phyloP scores from a whole-genome alignment of 2,329 filamentous ascomycete genomes.

The Ceratocystis colombiana region DNA sequence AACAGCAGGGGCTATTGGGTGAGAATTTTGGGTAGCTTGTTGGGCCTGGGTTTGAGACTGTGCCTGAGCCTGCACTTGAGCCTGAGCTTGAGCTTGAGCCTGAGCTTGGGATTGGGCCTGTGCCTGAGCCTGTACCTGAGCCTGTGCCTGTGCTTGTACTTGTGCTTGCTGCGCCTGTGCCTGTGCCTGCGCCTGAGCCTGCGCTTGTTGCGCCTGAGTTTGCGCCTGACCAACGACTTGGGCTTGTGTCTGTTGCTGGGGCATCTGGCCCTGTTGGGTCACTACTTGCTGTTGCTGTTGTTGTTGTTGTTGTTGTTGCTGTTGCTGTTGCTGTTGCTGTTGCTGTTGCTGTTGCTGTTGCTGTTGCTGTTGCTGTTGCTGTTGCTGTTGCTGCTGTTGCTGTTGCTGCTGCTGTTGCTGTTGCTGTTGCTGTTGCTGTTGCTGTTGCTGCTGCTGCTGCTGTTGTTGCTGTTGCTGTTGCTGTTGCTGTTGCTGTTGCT shows the following conservation, averaged over 20 bases:
- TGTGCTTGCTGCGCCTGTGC: constrained; percentile 24
- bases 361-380: constrained; percentile 31
- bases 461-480: constrained; percentile 34
- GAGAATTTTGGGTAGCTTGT: constrained; percentile 14
- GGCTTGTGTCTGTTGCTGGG: constrained; percentile 28
- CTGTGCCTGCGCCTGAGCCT: constrained; percentile 28
- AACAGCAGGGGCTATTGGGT: constrained; percentile 24
- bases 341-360: constrained; percentile 33
- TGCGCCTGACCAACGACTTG: constrained; percentile 28
- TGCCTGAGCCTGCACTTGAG: constrained; percentile 27
- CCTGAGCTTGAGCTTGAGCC: constrained; percentile 27
- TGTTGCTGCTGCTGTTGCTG: constrained; percentile 35
- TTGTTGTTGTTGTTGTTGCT: constrained; percentile 32
- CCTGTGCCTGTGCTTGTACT: constrained; percentile 25
- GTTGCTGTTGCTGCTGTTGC: constrained; percentile 35
- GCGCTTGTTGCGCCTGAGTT: constrained; percentile 31
- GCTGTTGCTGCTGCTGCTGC: constrained; percentile 35
- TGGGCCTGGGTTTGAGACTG: constrained; percentile 21
- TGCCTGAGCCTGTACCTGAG: constrained; percentile 27
- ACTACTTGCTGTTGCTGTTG: constrained; percentile 33
- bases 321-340: constrained; percentile 34
- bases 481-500: constrained; percentile 33
- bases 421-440: constrained; percentile 35
- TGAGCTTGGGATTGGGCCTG: constrained; percentile 28
- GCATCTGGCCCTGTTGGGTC: constrained; percentile 26